Base-by-base conservation (phyloP, 306 rosid species). In the Prosopis cineraria region DNA sequence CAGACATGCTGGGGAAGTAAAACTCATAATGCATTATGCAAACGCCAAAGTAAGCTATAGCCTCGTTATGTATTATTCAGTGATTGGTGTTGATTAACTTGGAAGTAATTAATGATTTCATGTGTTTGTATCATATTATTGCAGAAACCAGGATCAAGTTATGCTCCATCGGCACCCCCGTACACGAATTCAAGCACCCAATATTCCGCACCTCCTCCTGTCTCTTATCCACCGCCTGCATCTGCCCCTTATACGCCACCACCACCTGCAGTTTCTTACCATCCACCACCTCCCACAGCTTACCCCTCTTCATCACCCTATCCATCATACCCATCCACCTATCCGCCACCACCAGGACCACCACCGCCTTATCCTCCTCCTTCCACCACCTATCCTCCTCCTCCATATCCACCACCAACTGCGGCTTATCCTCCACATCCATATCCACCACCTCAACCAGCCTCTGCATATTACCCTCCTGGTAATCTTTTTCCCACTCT, bases 1-100 rank as follows among this genome's bases (percentile, higher is more conserved):
- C 84, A 84, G 88, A 63, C 22, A 70, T 30, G 85, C 85, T 11
- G 88, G 88, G 33, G 88, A 85, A 71, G 81, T 85, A 3, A 85
- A 81, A 65, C 73, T 85, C 58, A 81, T 85, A 27, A 17, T 85
- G 85, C 88, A 85, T 58, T 85, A 78, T 47, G 81, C 83, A 74
- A 70, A 58, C 31, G 81, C 78, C 9, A 64, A 19, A 74, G 88
- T 85, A 72, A 65, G 45, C 45, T 74, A 11, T 39, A 33, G 16
- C 53, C 10, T 33, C 68, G 13, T 73, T 20, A 25, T 19, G 13
- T 59, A 27, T 74, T 67, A 10, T 65, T 20, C 5, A 68, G 72
- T 66, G 10, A 44, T 13, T 10, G 43, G 30, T 71, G 77, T 44
- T 72, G 47, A 52, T 72, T 13, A 30, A 60, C 37, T 50, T 24